Base-by-base conservation (phyloP, 257 asterid species). In the Solanum chmielewskii region DNA sequence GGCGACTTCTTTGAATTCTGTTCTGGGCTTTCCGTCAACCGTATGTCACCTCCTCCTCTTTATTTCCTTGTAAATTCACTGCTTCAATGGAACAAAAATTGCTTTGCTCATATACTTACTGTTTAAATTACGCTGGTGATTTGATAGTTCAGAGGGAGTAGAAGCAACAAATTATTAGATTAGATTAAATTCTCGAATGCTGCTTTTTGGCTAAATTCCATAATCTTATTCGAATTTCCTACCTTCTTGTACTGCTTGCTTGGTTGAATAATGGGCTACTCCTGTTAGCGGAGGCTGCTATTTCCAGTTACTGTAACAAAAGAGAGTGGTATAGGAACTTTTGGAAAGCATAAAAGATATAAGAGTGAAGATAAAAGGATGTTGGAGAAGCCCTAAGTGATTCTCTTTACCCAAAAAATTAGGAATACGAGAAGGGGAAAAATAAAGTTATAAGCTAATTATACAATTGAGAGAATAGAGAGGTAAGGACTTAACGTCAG, bases 1-100 rank as follows among this genome's bases (percentile, higher is more conserved):
- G 96, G 95, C 93, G 66, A 93, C 89, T 91, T 91, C 96, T 12
- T 84, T 94, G 83, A 94, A 93, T 84, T 91, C 96, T 39, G 89
- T 91, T 90, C 80, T 89, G 88, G 78, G 87, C 89, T 94, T 94
- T 91, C 87, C 80, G 42, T 92, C 93, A 60, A 77, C 89, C 20
- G 96, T 94, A 85, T 31, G 93, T 86, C 84, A 83, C 84, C 84
- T 87, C 82, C 83, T 86, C 59, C 59, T 69, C 25, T 86, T 59
- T 69, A 69, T 29, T 14, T 29, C 41, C 18, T 49, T 18, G n/a
- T 56, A 62, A 41, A 23, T 41, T 75, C 59, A 41, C 23, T 75
- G 59, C 81, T 73, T 73, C 41, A 37, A 11, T 73, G 80, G n/a
- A 18, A 21, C 39, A 35, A 9, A 20, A 73, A 39, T 41, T 75